Evolutionary conservation across 208 protist species (phyloP), one percentile per base, ranked within the genome.

Genomic region (Trichomonas vaginalis): DNA sequence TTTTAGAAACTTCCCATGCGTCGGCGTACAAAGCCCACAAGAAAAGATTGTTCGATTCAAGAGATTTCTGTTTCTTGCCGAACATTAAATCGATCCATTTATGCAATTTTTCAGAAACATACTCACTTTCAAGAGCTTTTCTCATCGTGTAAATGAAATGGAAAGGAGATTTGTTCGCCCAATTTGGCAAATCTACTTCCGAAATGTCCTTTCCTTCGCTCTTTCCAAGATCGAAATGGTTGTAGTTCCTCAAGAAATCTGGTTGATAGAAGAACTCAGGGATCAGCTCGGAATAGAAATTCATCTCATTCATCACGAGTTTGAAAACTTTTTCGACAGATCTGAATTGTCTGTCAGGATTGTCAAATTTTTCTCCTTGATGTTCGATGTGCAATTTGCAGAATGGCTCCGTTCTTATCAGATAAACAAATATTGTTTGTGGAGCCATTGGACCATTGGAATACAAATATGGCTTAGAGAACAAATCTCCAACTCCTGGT

Each of bases 111-210:
- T 35, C 15, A 8, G 42, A 61, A 8, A 95, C 88, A 14, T 70
- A 70, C 0, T 40, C 12, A 35, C n/a, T 46, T 32, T 95, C 88
- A 6, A 95, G 17, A 17, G 88, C 88, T 21, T 47, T 39, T 51
- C 88, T 40, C 42, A 51, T 51, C 47, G 37, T 70, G 8, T 27
- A 27, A 42, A 95, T 51, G 35, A 95, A 95, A 2, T 23, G 47
- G 15, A 35, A 51, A n/a, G 88, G 49, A 3, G 35, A 40, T 48
- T 35, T 49, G 10, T 80, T 40, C 0, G 92, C 92, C 97, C 97
- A 97, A 42, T 37, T 61, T 0, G 97, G 97, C 15, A 97, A 83
- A 21, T 46, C 0, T 1, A 97, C 97, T 46, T 96, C 92, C 40
- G 40, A 37, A 14, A 95, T 80, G 15, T 42, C 49, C 32, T 48